Percentiles rank a stretch among this genome's conserved stretches.
Evolutionary conservation across 2,329 filamentous ascomycete genomes (phyloP).

Genomic region (Coniochaeta sp.): DNA sequence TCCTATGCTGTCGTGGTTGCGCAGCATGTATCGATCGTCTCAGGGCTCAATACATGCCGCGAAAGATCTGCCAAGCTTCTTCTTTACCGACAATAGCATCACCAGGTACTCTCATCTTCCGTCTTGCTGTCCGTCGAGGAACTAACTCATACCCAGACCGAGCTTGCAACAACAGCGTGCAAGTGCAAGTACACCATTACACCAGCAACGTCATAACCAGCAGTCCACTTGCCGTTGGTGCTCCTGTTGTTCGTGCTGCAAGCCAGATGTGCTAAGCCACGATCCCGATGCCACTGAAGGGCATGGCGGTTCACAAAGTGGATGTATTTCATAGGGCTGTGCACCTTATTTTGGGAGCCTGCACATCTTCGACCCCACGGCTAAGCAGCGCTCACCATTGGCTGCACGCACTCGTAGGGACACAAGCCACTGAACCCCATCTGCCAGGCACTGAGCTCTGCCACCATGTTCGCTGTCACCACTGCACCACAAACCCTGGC

Average conservation of each 20-base stretch:
- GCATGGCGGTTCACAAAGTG: neutral
- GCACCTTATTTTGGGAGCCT: conserved; percentile 2
- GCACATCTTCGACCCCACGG: neutral
- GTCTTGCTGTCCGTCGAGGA: too few species aligned
- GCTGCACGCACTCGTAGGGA: neutral
- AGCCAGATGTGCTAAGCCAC: conserved; percentile 1
- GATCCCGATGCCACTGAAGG: neutral
- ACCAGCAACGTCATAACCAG: neutral
- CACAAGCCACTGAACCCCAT: neutral
- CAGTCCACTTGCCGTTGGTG: too few species aligned
- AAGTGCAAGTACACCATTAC: neutral
- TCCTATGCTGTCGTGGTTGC: neutral
- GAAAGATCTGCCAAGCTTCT: too few species aligned
- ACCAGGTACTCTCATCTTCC: too few species aligned
- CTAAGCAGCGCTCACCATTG: neutral
- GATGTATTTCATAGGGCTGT: conserved; percentile 2
- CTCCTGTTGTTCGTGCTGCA: neutral
- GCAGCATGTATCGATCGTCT: neutral
- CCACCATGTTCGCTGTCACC: neutral
- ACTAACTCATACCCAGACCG: neutral
- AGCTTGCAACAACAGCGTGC: too few species aligned
- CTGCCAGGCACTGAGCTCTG: neutral
- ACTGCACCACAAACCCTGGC: neutral
- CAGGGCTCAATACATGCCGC: too few species aligned
- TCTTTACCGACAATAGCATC: too few species aligned